These are phyloP conservation scores for Triticum timopheevii DNA, from an alignment of 176 grass and related monocot genomes.

Conservation along the genomic window DNA sequence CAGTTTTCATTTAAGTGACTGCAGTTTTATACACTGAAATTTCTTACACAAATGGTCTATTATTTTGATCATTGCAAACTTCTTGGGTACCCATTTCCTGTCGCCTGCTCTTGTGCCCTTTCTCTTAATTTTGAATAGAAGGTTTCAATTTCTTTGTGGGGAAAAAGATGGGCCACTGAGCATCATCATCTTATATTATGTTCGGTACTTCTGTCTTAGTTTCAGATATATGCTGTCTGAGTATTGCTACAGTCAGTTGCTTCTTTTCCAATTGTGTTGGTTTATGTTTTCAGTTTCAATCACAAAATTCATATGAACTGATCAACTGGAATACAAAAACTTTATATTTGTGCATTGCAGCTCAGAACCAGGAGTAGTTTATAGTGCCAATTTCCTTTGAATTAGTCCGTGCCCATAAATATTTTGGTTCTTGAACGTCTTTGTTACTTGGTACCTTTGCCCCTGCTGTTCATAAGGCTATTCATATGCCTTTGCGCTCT, in stretches of 20 bases:
- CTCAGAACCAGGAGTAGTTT: slow-evolving; percentile 4
- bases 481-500: not conserved
- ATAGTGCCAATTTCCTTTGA: not conserved
- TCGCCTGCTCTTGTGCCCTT: not conserved
- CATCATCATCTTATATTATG: not conserved
- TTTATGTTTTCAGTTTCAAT: not conserved
- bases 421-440: not conserved
- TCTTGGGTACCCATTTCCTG: not conserved
- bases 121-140: not conserved
- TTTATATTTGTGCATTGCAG: not conserved
- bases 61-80: slow-evolving; percentile 9
- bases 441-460: slow-evolving; percentile 9
- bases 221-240: not conserved
- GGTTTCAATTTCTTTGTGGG: not conserved
- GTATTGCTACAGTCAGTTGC: slow-evolving; percentile 1
- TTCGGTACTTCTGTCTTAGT: not conserved
- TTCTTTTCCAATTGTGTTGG: not conserved
- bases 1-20: not conserved
- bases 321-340: not conserved
- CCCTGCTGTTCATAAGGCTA: not conserved
- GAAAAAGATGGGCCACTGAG: not conserved
- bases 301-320: not conserved
- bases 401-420: not conserved
- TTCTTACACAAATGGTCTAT: not conserved
- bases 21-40: not conserved